Evolutionary conservation across 192 early-diverging fungal genomes (phyloP).

Genomic region (Coemansia sp.): DNA sequence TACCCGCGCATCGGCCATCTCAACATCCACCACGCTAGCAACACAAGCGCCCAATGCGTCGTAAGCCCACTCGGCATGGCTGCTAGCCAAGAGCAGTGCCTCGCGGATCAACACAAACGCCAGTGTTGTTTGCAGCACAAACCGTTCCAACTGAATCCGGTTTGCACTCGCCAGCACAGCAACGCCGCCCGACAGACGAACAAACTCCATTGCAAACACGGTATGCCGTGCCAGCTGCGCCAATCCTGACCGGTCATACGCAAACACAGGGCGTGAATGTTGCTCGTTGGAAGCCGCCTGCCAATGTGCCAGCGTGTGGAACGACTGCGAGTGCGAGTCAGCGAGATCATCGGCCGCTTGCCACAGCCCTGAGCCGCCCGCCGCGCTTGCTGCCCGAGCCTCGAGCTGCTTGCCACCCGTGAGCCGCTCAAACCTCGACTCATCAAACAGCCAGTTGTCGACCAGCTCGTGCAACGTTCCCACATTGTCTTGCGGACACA

Average conservation of each 20-base stretch:
- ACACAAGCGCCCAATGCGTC: not conserved
- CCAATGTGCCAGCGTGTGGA: conserved; percentile 45
- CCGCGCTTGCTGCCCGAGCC: conserved; percentile 7
- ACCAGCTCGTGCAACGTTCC: conserved; percentile 11
- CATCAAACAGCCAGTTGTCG: conserved; percentile 28
- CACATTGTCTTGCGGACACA: conserved; percentile 29
- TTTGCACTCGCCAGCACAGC: not conserved
- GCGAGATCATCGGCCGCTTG: conserved; percentile 23
- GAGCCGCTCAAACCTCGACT: not conserved
- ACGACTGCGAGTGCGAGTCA: conserved; percentile 7
- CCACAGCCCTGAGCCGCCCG: conserved; percentile 26
- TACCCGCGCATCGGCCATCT: conserved; percentile 7
- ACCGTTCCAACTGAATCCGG: not conserved
- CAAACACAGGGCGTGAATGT: not conserved
- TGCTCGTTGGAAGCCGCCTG: not conserved
- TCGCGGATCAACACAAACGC: conserved; percentile 43
- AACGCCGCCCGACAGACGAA: conserved; percentile 11
- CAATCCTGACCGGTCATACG: conserved; percentile 25
- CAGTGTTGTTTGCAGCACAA: conserved; percentile 29
- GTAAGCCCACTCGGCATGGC: not conserved
- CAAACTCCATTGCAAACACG: conserved; percentile 32
- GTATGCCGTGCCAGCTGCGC: conserved; percentile 42
- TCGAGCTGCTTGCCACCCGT: conserved; percentile 8
- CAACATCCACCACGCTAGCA: conserved; percentile 12
- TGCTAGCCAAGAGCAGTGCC: conserved; percentile 17